Evolutionary conservation across 2,329 filamentous ascomycete genomes (phyloP).

Genomic region (Talaromyces pinophilus): DNA sequence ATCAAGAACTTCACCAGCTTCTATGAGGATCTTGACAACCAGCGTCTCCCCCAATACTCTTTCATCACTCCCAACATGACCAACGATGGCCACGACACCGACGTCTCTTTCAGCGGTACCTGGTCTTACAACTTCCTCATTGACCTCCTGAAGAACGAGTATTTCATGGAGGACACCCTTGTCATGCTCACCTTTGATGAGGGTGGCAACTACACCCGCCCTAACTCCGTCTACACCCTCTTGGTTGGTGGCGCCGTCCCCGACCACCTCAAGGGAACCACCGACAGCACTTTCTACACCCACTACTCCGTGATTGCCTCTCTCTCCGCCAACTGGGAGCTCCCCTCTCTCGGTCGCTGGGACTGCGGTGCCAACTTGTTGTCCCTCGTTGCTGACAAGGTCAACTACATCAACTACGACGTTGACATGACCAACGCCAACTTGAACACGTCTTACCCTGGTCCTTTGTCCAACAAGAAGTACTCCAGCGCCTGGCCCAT

Average conservation of each 20-base stretch:
- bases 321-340: constrained; percentile 67
- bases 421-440: constrained; percentile 47
- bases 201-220: constrained; percentile 65
- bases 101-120: constrained; percentile 65
- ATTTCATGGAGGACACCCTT: constrained; percentile 75
- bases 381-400: constrained; percentile 60
- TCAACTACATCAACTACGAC: constrained; percentile 54
- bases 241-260: constrained; percentile 74
- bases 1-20: constrained; percentile 76
- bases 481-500: constrained; percentile 34
- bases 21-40: constrained; percentile 63
- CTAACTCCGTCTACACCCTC: constrained; percentile 70
- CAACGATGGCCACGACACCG: constrained; percentile 74
- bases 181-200: constrained; percentile 80
- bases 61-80: constrained; percentile 57
- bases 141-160: constrained; percentile 66
- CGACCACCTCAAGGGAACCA: constrained; percentile 63
- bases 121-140: constrained; percentile 70
- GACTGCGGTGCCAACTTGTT: constrained; percentile 72
- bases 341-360: constrained; percentile 69
- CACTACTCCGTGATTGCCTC: constrained; percentile 70
- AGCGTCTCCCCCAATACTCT: constrained; percentile 69
- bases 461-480: constrained; percentile 36
- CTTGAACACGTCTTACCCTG: constrained; percentile 59
- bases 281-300: constrained; percentile 69